phyloP scores from a whole-genome alignment of 1,284 basidiomycete genomes.

The Cryptococcus depauperatus region DNA sequence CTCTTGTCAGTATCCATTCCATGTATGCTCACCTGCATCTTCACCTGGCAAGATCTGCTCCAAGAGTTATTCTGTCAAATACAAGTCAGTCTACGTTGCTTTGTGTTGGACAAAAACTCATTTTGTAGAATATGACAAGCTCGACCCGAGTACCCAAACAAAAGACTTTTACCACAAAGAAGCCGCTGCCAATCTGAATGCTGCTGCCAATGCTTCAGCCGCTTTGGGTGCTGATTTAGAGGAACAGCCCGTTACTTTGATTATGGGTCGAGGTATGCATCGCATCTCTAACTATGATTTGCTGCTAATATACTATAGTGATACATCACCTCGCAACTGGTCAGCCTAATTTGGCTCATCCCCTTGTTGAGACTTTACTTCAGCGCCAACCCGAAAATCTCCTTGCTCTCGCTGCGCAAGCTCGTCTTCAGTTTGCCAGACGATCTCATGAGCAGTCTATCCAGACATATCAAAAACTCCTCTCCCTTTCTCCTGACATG shows the following conservation, averaged over 20 bases:
- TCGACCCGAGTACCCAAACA: conserved; percentile 51
- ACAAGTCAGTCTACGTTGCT: conserved; percentile 55
- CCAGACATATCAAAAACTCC: conserved; percentile 71
- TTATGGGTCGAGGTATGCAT: conserved; percentile 24
- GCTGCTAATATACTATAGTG: conserved; percentile 46
- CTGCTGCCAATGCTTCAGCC: conserved; percentile 60
- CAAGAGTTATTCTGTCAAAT: conserved; percentile 63
- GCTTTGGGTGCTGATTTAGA: conserved; percentile 23
- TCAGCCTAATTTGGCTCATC: conserved; percentile 66
- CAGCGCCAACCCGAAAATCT: conserved; percentile 70
- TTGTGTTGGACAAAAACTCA: conserved; percentile 14
- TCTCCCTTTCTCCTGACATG: conserved; percentile 65
- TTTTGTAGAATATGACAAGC: conserved; percentile 58
- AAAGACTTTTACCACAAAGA: conserved; percentile 60
- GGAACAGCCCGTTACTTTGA: conserved; percentile 36
- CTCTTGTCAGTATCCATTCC: conserved; percentile 56
- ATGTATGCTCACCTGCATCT: conserved; percentile 76
- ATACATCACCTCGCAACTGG: conserved; percentile 72
- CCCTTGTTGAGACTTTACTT: conserved; percentile 74
- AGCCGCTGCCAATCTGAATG: conserved; percentile 62
- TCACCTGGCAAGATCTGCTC: conserved; percentile 66
- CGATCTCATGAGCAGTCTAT: conserved; percentile 70
- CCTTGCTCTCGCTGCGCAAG: conserved; percentile 49
- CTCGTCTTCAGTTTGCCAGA: conserved; percentile 70
- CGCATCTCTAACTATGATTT: background rate